Base-by-base conservation (phyloP, 768 basidiomycete genomes). In the Coprinopsis marcescibilis region DNA sequence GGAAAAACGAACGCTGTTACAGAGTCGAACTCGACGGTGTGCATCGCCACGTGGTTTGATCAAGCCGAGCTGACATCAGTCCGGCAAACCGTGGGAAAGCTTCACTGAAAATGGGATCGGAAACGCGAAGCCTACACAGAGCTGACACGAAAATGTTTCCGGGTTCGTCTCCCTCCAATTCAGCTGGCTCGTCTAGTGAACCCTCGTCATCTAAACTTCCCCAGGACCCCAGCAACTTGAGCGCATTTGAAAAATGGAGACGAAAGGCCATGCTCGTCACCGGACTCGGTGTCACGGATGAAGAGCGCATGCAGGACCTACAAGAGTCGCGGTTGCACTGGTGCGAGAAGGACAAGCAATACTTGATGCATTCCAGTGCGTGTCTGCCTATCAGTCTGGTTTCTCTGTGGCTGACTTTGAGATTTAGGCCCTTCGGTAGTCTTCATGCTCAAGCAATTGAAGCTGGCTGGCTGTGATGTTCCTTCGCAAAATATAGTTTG, bases 391-490 rank as follows among this genome's bases (percentile, higher is more conserved):
- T n/a, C 34, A 45, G 45, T 12, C 17, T 24, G 35, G 30, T 45
- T 27, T 46, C 51, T 43, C 44, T 53, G 17, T 50, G 48, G 42
- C 19, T 35, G 45, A n/a, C 26, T 26, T 21, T 11, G 12, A 21
- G 4, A 26, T 12, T 12, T 48, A 96, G 94, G 91, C 60, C 92
- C 93, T 10, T 69, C 81, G 2, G 78, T 97, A 1, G 77, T 83
- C 7, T 96, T 97, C 67, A 90, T 99, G 85, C 72, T 93, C 29
- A 85, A 91, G 58, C 93, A 96, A 57, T 76, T 97, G n/a, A 70
- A 77, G 51, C 71, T 84, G 1, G 78, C 81, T 5, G 85, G 89
- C 3, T 85, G 82, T 53, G 68, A 78, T 4, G 81, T 91, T 17
- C 78, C 84, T 3, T 67, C 80, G 1, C 71, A 78, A 19, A 85